These are phyloP conservation scores for Raphanus sativus DNA, from an alignment of 345 rosid genomes.

Conservation along the genomic window DNA sequence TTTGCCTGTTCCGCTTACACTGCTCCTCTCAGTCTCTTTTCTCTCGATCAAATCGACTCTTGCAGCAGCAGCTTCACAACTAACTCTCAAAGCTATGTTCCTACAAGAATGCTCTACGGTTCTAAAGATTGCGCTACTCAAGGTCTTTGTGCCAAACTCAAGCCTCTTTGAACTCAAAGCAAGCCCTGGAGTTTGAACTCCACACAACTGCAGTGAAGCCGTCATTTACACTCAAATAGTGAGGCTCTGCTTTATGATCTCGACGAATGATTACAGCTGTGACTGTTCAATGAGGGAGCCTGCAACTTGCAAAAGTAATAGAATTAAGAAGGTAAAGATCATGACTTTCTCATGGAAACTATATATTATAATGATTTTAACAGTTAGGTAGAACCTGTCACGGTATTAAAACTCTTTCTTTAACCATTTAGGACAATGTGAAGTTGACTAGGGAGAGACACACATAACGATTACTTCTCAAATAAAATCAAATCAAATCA, in stretches of 20 bases:
- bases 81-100: conserved; percentile 31
- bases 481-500: background rate
- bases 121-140: conserved; percentile 29
- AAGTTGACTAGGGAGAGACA: conserved; percentile 8
- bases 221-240: conserved; percentile 10
- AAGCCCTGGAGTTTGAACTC: conserved; percentile 40
- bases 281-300: background rate
- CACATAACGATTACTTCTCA: background rate
- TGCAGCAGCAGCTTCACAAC: conserved; percentile 36
- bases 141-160: conserved; percentile 25
- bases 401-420: background rate
- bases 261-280: conserved; percentile 26
- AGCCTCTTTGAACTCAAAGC: conserved; percentile 27
- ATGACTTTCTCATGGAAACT: conserved; percentile 7
- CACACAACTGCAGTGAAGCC: conserved; percentile 33
- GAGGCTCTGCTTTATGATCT: conserved; percentile 31
- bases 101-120: conserved; percentile 37
- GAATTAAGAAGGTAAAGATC: background rate
- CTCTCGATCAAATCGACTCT: conserved; percentile 32
- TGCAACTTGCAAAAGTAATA: conserved; percentile 4
- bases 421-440: background rate
- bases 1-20: conserved; percentile 18
- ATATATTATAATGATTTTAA: background rate
- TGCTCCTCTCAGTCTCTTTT: conserved; percentile 8
- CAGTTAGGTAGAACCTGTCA: background rate